phyloP scores from a whole-genome alignment of 2,329 filamentous ascomycete genomes.

The Trichoderma aggressivum region DNA sequence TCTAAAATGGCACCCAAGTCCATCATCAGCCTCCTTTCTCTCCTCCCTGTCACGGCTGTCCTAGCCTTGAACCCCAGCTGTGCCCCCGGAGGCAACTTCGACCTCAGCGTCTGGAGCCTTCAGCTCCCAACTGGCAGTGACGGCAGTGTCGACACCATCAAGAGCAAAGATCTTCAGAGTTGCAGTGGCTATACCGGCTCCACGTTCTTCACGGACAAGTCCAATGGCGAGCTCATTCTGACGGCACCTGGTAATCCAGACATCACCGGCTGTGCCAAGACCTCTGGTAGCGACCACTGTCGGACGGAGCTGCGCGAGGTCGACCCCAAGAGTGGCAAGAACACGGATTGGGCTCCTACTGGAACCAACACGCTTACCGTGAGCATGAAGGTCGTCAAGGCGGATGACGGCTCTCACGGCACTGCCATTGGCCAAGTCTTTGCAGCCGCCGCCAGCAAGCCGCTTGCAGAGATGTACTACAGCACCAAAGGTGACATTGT shows the following conservation, averaged over 20 bases:
- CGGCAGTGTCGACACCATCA: conserved; percentile 25
- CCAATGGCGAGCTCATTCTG: conserved; percentile 36
- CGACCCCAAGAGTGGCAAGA: conserved; percentile 31
- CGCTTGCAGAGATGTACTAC: conserved; percentile 40
- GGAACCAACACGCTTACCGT: conserved; percentile 17
- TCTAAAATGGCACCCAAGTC: conserved; percentile 6
- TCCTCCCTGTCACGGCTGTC: neutral
- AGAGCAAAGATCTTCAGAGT: conserved; percentile 31
- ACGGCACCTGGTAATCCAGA: conserved; percentile 37
- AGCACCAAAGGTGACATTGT: conserved; percentile 32
- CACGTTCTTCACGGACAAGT: conserved; percentile 36
- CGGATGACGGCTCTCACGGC: conserved; percentile 34
- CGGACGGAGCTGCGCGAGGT: conserved; percentile 41
- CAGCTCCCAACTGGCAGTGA: conserved; percentile 37
- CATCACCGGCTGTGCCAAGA: conserved; percentile 36
- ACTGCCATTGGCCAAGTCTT: conserved; percentile 37
- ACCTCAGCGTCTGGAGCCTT: conserved; percentile 35
- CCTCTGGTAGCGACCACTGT: conserved; percentile 39
- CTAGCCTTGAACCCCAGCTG: conserved; percentile 13
- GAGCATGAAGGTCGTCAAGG: conserved; percentile 32
- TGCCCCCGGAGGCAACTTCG: conserved; percentile 29
- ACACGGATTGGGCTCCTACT: conserved; percentile 24
- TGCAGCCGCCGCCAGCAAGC: conserved; percentile 35
- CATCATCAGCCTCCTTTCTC: neutral
- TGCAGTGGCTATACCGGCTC: conserved; percentile 34